Conservation (phyloP, 2,329 filamentous ascomycete species). For the Alternaria dauci region DNA sequence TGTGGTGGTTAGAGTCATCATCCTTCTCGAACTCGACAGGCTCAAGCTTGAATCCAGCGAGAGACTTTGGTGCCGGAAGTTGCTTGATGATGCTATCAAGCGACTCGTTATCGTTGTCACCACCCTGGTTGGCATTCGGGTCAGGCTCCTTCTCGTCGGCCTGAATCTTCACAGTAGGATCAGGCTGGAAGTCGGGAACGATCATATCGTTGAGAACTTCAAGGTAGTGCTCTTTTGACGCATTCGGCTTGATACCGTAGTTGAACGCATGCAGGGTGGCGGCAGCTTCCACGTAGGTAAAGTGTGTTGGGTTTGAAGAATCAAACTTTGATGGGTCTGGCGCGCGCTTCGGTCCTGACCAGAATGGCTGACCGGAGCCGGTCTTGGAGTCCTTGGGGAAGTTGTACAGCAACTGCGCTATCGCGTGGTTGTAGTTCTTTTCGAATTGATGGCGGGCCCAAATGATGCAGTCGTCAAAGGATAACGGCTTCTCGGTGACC, state of each 20-base stretch:
- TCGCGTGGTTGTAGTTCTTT: constrained; percentile 95
- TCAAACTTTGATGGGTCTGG: constrained; percentile 93
- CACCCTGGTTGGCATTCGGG: constrained; percentile 73
- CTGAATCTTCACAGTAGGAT: constrained; percentile 93
- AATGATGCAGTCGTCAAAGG: constrained; percentile 94
- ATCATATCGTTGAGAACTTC: constrained; percentile 91
- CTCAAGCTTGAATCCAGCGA: constrained; percentile 87
- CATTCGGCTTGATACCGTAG: constrained; percentile 91
- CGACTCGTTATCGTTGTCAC: constrained; percentile 77
- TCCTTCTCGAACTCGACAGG: constrained; percentile 99
- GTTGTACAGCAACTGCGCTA: constrained; percentile 93
- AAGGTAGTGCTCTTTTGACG: constrained; percentile 74
- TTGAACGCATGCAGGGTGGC: constrained; percentile 97
- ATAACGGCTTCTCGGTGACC: constrained; percentile 88
- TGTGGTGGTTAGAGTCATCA: constrained; percentile 96
- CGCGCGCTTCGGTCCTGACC: constrained; percentile 97
- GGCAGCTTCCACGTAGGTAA: constrained; percentile 84
- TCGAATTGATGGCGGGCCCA: constrained; percentile 96
- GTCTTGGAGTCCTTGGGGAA: constrained; percentile 95
- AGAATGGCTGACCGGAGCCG: constrained; percentile 89
- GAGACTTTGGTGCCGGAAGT: constrained; percentile 78
- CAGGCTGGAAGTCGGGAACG: constrained; percentile 91
- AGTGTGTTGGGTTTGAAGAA: constrained; percentile 81
- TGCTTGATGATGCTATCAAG: constrained; percentile 74
- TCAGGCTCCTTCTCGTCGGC: constrained; percentile 95